These are phyloP conservation scores for Cyberlindnera sargentensis DNA, from an alignment of 805 yeast species.

Conservation along the genomic window DNA sequence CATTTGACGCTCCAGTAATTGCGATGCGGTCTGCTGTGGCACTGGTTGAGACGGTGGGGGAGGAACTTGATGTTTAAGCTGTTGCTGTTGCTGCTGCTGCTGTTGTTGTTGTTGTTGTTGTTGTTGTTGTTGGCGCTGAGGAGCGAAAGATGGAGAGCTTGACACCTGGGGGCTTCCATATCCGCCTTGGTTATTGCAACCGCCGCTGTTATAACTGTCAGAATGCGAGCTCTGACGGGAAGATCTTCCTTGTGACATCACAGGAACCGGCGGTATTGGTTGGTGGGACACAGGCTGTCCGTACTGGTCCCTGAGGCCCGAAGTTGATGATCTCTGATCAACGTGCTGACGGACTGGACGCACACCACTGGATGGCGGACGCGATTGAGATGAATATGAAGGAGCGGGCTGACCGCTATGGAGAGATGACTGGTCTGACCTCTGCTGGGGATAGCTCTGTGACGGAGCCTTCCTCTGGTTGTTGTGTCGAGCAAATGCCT, in stretches of 20 bases:
- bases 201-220: too few species aligned
- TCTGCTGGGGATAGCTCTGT: constrained; percentile 1
- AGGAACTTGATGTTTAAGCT: constrained; percentile 6
- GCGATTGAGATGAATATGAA: neutral
- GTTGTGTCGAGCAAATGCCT: constrained; percentile 21
- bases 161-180: too few species aligned
- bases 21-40: constrained; percentile 14
- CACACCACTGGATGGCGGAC: neutral
- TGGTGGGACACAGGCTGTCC: neutral
- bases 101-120: neutral
- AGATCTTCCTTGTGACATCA: neutral
- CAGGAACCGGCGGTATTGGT: neutral
- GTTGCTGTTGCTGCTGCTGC: neutral
- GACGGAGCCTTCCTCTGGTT: neutral
- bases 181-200: too few species aligned
- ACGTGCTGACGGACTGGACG: constrained; percentile 1
- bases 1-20: constrained; percentile 36
- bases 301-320: neutral
- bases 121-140: too few species aligned
- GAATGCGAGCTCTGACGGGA: neutral
- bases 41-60: constrained; percentile 2
- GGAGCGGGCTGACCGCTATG: constrained; percentile 1
- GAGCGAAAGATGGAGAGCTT: too few species aligned
- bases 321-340: neutral
- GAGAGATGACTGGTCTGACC: constrained; percentile 4